These are phyloP conservation scores for Chlorella sp. DNA, from an alignment of 139 green algal species.

Conservation along the genomic window DNA sequence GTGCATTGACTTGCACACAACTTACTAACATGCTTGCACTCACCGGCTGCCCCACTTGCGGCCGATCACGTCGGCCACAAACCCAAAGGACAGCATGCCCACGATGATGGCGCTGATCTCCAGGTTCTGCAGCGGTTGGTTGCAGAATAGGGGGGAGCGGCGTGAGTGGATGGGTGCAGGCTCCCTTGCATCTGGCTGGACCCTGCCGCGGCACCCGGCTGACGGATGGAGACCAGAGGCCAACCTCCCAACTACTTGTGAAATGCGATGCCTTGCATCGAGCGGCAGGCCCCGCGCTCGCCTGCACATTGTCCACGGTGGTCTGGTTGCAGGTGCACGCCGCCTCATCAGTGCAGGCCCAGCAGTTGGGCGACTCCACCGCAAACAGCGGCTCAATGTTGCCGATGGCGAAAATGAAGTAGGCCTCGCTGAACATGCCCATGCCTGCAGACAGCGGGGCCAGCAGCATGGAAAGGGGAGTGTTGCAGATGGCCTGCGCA, in stretches of 20 bases:
- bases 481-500: no score
- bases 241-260: no score
- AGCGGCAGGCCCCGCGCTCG: no score
- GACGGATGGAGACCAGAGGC: no score
- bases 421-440: conserved; percentile 23
- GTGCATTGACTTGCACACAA: no score
- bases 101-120: conserved; percentile 53
- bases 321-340: neutral
- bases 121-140: neutral
- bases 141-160: no score
- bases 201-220: no score
- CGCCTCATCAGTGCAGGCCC: neutral
- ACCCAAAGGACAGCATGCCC: conserved; percentile 60
- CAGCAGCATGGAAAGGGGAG: no score
- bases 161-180: no score
- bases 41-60: conserved; percentile 65
- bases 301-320: neutral
- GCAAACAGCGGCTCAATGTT: conserved; percentile 29
- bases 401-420: conserved; percentile 13
- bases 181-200: no score
- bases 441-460: neutral
- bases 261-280: no score
- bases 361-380: conserved; percentile 22
- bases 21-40: no score
- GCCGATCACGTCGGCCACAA: conserved; percentile 65